Evolutionary conservation across 805 yeast genomes (phyloP).

Genomic region (Spathaspora girioi): DNA sequence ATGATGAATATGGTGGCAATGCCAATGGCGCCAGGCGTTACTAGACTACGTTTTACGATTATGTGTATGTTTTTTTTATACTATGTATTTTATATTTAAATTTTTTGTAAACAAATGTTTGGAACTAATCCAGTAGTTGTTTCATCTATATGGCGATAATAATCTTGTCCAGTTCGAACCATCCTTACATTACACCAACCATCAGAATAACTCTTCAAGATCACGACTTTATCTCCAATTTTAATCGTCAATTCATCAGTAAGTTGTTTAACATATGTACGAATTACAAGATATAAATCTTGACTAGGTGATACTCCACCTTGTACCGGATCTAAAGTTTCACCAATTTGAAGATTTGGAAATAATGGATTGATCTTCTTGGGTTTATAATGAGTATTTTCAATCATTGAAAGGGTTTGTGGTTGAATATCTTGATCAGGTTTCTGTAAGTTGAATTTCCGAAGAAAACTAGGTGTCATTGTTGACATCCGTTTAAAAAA

Average conservation of each 20-base stretch:
- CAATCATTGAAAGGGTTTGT: neutral
- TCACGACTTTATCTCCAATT: slow-evolving; percentile 26
- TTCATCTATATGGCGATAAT: slow-evolving; percentile 1
- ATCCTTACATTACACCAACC: slow-evolving; percentile 37
- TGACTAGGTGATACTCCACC: neutral
- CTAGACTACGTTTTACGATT: neutral
- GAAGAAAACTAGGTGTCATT: slow-evolving; percentile 29
- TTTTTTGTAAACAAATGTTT: slow-evolving; percentile 18
- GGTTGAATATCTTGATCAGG: slow-evolving; percentile 7
- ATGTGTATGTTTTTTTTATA: neutral
- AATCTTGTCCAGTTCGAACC: slow-evolving; percentile 6
- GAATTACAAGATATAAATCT: slow-evolving; percentile 18
- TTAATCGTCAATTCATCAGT: slow-evolving; percentile 31
- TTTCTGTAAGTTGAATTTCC: slow-evolving; percentile 27
- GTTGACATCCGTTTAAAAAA: slow-evolving; percentile 6
- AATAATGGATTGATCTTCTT: neutral
- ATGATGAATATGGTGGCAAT: neutral
- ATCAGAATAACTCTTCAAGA: slow-evolving; percentile 25
- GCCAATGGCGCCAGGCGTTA: neutral
- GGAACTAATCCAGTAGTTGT: slow-evolving; percentile 32
- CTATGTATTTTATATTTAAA: slow-evolving; percentile 3
- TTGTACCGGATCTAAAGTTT: slow-evolving; percentile 1
- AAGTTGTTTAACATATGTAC: slow-evolving; percentile 23
- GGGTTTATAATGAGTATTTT: neutral
- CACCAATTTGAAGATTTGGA: neutral